A percentile compares a stretch with the other conserved stretches of the same genome.
phyloP scores from a whole-genome alignment of 2,329 filamentous ascomycete genomes.

The Cytospora leucostoma region DNA sequence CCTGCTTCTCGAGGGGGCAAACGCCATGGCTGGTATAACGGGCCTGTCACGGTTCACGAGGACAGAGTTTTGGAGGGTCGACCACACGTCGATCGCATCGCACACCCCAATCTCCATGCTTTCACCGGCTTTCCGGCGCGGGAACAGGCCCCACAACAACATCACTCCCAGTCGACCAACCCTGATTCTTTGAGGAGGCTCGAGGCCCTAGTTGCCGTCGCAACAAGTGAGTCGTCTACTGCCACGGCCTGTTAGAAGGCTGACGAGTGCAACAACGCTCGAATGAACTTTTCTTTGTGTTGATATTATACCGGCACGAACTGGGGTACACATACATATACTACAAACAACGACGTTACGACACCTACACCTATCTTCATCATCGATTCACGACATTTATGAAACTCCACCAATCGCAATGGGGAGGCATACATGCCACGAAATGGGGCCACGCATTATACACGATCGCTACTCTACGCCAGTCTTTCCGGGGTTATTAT shows the following conservation, averaged over 20 bases:
- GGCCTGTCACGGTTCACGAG: conserved; percentile 43
- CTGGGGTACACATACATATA: conserved; percentile 6
- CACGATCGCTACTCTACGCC: conserved; percentile 15
- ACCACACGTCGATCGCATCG: conserved; percentile 55
- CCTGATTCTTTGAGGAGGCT: conserved; percentile 55
- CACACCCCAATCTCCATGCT: conserved; percentile 57
- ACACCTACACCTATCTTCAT: conserved; percentile 3
- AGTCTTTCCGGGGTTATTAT: conserved; percentile 14
- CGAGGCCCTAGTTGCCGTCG: conserved; percentile 65
- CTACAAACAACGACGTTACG: conserved; percentile 22
- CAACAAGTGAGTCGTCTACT: conserved; percentile 54
- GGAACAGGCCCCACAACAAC: conserved; percentile 35
- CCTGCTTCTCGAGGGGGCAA: conserved; percentile 62
- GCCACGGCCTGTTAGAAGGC: conserved; percentile 30
- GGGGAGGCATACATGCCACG: conserved; percentile 12
- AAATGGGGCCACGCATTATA: conserved; percentile 12
- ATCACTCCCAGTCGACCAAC: conserved; percentile 38
- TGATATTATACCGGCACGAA: conserved; percentile 5
- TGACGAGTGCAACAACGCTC: too few relatives aligned
- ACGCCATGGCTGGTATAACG: conserved; percentile 73
- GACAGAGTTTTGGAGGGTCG: conserved; percentile 42
- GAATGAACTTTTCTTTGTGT: not conserved
- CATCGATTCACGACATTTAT: conserved; percentile 12
- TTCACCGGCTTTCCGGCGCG: conserved; percentile 54
- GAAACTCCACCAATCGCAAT: conserved; percentile 14